phyloP scores from a whole-genome alignment of 164 flowering plant genomes.

The Houttuynia cordata region DNA sequence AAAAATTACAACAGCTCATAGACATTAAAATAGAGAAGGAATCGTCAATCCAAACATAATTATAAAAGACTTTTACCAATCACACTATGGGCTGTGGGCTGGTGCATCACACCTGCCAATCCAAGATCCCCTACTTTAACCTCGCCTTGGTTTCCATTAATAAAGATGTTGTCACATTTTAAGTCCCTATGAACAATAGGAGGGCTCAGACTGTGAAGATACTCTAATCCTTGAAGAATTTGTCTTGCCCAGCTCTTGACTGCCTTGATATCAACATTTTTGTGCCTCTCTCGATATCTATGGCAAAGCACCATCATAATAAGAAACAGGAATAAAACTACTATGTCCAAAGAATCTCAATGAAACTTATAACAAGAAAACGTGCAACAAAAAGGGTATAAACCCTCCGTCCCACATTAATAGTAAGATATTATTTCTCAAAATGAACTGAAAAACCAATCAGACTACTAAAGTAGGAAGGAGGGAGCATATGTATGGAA shows the following conservation, averaged over 20 bases:
- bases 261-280: conserved; percentile 56
- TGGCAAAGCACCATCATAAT: neutral
- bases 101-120: conserved; percentile 58
- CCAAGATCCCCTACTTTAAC: conserved; percentile 85
- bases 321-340: neutral
- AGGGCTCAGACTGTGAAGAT: conserved; percentile 55
- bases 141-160: conserved; percentile 68
- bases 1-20: neutral
- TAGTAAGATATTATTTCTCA: no score
- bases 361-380: no score
- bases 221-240: conserved; percentile 50
- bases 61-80: conserved; percentile 33
- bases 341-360: no score
- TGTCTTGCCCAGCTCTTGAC: conserved; percentile 79
- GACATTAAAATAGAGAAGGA: neutral
- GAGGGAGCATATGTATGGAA: neutral
- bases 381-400: no score
- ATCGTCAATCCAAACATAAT: neutral
- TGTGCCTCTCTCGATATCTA: conserved; percentile 65
- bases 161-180: conserved; percentile 69
- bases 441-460: no score
- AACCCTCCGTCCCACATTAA: no score
- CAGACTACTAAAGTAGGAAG: no score
- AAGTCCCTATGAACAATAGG: conserved; percentile 61
- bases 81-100: conserved; percentile 54